A percentile compares a stretch with the other conserved stretches of the same genome.
Conservation (phyloP, 2,329 filamentous ascomycete species). For the Stagonosporopsis tanaceti region DNA sequence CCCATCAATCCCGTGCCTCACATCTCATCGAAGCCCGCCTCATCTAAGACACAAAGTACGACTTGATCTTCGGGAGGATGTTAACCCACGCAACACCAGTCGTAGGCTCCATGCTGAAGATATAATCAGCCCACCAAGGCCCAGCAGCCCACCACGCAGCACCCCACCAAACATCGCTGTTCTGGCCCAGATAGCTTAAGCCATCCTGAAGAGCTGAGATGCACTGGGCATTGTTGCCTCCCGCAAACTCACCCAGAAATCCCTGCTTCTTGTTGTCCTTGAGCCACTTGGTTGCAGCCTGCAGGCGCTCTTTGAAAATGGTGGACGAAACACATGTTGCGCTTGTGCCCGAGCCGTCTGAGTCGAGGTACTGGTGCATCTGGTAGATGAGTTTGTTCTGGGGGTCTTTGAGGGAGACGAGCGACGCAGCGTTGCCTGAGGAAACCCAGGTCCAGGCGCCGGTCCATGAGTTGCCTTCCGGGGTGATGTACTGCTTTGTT, state of each 20-base stretch:
- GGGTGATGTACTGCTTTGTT: constrained; percentile 65
- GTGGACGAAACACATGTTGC: constrained; percentile 60
- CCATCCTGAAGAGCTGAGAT: constrained; percentile 60
- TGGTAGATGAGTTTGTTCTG: constrained; percentile 65
- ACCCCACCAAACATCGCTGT: constrained; percentile 63
- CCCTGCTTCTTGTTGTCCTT: constrained; percentile 61
- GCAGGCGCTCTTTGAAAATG: constrained; percentile 62
- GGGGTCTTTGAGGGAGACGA: constrained; percentile 60
- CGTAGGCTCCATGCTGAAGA: constrained; percentile 60
- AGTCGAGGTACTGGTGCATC: constrained; percentile 70
- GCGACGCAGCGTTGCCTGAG: constrained; percentile 55
- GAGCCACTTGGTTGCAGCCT: constrained; percentile 63
- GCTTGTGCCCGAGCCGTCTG: constrained; percentile 62
- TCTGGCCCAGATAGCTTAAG: constrained; percentile 57
- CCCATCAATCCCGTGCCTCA: neutral
- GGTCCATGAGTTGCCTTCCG: constrained; percentile 63
- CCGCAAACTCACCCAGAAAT: constrained; percentile 64
- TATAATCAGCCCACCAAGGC: constrained; percentile 60
- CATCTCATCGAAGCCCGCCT: neutral
- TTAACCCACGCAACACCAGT: constrained; percentile 52
- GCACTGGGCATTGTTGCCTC: constrained; percentile 60
- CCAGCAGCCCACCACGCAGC: constrained; percentile 65
- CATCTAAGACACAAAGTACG: constrained; percentile 35
- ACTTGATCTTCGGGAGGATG: constrained; percentile 48
- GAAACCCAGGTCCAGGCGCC: constrained; percentile 60